Percentiles rank a stretch among this genome's conserved stretches.
phyloP scores from a whole-genome alignment of 129 eudicot genomes.

The Escallonia rubra region DNA sequence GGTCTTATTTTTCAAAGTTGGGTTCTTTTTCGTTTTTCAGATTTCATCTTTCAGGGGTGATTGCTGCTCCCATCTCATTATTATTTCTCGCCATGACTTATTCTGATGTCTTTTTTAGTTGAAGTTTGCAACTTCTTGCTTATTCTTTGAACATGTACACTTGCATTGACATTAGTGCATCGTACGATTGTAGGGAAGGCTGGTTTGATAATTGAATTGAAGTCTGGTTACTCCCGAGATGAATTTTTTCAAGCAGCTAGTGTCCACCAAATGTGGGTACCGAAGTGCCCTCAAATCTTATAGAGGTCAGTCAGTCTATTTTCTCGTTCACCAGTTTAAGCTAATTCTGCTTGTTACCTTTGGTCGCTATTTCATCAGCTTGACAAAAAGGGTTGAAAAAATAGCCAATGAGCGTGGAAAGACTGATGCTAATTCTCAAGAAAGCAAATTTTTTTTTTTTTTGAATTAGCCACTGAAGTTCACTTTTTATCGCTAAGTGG shows the following conservation, averaged over 20 bases:
- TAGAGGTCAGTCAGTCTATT: constrained; percentile 34
- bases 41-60: too few relatives aligned
- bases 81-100: too few relatives aligned
- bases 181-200: neutral
- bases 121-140: too few relatives aligned
- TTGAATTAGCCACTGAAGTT: neutral
- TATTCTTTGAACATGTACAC: too few relatives aligned
- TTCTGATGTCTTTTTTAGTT: too few relatives aligned
- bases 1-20: too few relatives aligned
- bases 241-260: constrained; percentile 52
- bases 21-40: too few relatives aligned
- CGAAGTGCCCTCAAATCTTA: constrained; percentile 24
- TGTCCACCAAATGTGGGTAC: constrained; percentile 23
- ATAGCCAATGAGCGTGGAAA: too few relatives aligned
- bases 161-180: too few relatives aligned
- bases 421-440: neutral
- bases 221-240: constrained; percentile 16
- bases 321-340: neutral
- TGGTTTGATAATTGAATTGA: neutral
- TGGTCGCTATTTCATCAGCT: neutral
- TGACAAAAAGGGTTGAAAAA: neutral
- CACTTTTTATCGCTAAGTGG: too few relatives aligned
- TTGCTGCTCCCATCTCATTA: too few relatives aligned
- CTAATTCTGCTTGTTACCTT: neutral
- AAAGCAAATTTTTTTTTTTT: neutral